phyloP scores from a whole-genome alignment of 805 yeast species.

The Cephaloascus fragrans region DNA sequence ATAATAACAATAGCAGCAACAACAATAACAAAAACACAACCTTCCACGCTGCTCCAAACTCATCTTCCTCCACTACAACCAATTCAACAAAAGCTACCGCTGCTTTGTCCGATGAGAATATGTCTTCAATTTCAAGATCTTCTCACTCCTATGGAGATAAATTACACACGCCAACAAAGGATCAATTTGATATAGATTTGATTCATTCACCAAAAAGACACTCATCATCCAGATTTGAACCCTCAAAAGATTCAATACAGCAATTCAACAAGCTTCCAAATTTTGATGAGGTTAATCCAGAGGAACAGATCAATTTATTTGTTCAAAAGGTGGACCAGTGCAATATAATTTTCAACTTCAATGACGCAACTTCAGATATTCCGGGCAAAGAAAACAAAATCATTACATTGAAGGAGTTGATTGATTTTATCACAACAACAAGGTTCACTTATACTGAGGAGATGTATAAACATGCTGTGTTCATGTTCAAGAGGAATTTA shows the following conservation, averaged over 20 bases:
- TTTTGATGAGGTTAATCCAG: conserved; percentile 78
- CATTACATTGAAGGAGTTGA: conserved; percentile 77
- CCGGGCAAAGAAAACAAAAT: conserved; percentile 90
- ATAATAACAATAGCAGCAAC: conserved; percentile 1
- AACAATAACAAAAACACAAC: conserved; percentile 2
- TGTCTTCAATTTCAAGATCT: conserved; percentile 22
- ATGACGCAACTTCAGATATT: conserved; percentile 85
- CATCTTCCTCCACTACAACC: conserved; percentile 6
- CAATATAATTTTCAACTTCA: conserved; percentile 87
- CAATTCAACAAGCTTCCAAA: conserved; percentile 67
- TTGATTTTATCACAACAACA: conserved; percentile 76
- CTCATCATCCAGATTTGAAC: conserved; percentile 85
- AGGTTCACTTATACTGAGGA: conserved; percentile 83
- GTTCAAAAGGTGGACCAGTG: conserved; percentile 89
- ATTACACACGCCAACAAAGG: conserved; percentile 53
- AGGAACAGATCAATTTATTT: conserved; percentile 71
- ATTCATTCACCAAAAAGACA: conserved; percentile 82
- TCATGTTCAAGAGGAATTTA: conserved; percentile 81
- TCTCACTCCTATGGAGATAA: conserved; percentile 49
- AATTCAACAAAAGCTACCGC: not conserved
- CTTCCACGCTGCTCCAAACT: conserved; percentile 5
- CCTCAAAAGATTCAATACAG: conserved; percentile 34
- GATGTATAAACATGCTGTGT: conserved; percentile 80
- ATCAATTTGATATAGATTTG: conserved; percentile 67
- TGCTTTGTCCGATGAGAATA: not conserved